Base-by-base conservation (phyloP, 2,329 filamentous ascomycete genomes). In the Beauveria scarabaeidicola region DNA sequence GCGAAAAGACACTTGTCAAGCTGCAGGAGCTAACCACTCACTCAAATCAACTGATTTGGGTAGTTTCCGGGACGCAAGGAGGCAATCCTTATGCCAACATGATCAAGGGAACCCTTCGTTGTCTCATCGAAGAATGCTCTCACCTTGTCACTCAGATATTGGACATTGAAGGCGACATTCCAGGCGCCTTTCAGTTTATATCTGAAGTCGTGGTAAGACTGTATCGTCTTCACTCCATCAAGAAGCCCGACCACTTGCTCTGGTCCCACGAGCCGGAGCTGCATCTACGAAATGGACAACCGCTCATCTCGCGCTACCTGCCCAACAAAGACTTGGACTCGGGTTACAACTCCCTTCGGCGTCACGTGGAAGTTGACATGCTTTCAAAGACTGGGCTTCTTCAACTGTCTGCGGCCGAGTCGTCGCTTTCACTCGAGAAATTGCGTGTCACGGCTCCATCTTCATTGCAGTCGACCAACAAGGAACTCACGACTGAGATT, bases 301-400 rank as follows among this genome's bases (percentile, higher is more conserved):
- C 52, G 5, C 44, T 54, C 10, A 44, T 59, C 11, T 47, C 61
- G 11, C 57, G 61, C 27, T 55, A 57, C 46, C 9, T 56, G 5
- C 53, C 56, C 3, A 46, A 50, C 29, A 41, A 57, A 6, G 38
- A 40, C 15, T 32, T 60, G n/a, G 57, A 62, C 38, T 21, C 54
- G 21, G 46, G 57, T 9, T 62, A 62, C 57, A 62, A 62, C 52
- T 43, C 48, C 19, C 40, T 46, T 9, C 48, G 40, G 23, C 57
- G 57, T 5, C 27, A 44, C 6, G 50, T 59, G 17, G 1, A 44
- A 7, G 25, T 44, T 3, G 52, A 46, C 2, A 2, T 41, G 9
- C 10, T 13, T 8, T 23, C 52, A 5, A 13, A 25, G 15, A 40
- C 32, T 8, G 32, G 11, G 1, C 21, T 54, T 19, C 15, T 59